Conservation (phyloP, 345 rosid genomes). For the Schrenkiella parvula region DNA sequence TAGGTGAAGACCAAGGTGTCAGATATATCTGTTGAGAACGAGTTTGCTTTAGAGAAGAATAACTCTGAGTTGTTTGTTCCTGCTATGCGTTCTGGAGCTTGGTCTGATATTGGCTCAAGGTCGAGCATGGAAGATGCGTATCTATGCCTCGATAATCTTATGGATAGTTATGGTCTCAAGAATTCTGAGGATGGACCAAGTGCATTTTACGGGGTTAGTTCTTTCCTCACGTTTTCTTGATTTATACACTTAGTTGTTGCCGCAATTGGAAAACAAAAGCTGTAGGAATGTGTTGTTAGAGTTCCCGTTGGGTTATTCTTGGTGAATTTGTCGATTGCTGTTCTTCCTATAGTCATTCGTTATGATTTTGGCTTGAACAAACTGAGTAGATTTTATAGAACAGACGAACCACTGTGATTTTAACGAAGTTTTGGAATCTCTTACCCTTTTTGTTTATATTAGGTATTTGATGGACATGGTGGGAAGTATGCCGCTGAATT, state of each 20-base stretch:
- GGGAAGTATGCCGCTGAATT: conserved; percentile 94
- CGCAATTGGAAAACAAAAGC: not conserved
- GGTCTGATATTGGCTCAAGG: conserved; percentile 68
- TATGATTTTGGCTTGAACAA: too few species aligned
- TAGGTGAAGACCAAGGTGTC: conserved; percentile 58
- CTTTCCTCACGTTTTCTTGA: not conserved
- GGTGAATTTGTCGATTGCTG: not conserved
- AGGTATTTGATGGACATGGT: conserved; percentile 90
- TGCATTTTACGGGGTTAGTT: conserved; percentile 81
- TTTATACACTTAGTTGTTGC: not conserved
- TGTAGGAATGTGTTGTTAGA: not conserved
- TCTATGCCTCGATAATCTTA: conserved; percentile 57
- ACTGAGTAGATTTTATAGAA: not conserved
- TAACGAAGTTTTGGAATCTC: not conserved
- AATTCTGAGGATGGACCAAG: conserved; percentile 44
- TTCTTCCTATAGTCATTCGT: too few species aligned
- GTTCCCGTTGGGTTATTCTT: not conserved
- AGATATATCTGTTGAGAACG: conserved; percentile 42
- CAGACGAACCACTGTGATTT: not conserved
- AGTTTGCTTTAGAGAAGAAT: conserved; percentile 33
- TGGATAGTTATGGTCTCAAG: conserved; percentile 45
- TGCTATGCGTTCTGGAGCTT: conserved; percentile 77
- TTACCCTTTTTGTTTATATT: not conserved
- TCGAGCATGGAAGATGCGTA: conserved; percentile 82
- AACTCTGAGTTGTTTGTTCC: conserved; percentile 43